These are phyloP conservation scores for Fusarium marasasianum DNA, from an alignment of 2,329 filamentous ascomycete genomes.

Conservation along the genomic window DNA sequence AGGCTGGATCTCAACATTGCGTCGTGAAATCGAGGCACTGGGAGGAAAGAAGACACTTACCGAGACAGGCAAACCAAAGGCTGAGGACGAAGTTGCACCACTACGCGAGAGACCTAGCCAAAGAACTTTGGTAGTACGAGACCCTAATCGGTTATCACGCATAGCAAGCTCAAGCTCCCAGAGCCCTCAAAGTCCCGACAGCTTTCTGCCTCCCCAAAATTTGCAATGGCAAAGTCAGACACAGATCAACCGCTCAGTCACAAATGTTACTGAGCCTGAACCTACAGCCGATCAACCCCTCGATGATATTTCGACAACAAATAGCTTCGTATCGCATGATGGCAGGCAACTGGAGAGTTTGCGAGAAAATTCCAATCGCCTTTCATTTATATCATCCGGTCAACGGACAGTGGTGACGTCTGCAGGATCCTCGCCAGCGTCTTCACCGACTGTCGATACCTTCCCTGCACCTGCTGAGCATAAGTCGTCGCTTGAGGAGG, in stretches of 20 bases:
- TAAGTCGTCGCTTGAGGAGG: conserved; percentile 32
- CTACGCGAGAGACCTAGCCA: conserved; percentile 55
- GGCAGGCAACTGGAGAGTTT: conserved; percentile 66
- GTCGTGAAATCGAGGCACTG: conserved; percentile 74
- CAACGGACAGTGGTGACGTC: conserved; percentile 70
- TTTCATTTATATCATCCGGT: conserved; percentile 69
- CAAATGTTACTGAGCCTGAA: conserved; percentile 36
- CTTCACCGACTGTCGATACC: conserved; percentile 64
- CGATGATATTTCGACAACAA: conserved; percentile 66
- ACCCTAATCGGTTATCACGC: conserved; percentile 58
- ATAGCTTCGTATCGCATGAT: conserved; percentile 67
- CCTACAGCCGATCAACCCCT: conserved; percentile 53
- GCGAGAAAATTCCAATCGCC: conserved; percentile 64
- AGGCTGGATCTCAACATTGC: conserved; percentile 74
- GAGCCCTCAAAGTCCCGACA: conserved; percentile 16
- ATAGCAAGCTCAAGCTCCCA: conserved; percentile 26
- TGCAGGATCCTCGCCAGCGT: conserved; percentile 61
- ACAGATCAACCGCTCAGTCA: conserved; percentile 18
- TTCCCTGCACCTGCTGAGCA: conserved; percentile 49
- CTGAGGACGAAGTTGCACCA: conserved; percentile 48
- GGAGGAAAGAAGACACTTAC: conserved; percentile 72
- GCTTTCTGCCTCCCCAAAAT: conserved; percentile 27
- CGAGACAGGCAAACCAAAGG: conserved; percentile 65
- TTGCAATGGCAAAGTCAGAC: conserved; percentile 17
- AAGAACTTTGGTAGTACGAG: conserved; percentile 58